Percentiles rank a stretch among this genome's conserved stretches.
Conservation (phyloP, 805 yeast species). For the Cephaloascus fragrans region DNA sequence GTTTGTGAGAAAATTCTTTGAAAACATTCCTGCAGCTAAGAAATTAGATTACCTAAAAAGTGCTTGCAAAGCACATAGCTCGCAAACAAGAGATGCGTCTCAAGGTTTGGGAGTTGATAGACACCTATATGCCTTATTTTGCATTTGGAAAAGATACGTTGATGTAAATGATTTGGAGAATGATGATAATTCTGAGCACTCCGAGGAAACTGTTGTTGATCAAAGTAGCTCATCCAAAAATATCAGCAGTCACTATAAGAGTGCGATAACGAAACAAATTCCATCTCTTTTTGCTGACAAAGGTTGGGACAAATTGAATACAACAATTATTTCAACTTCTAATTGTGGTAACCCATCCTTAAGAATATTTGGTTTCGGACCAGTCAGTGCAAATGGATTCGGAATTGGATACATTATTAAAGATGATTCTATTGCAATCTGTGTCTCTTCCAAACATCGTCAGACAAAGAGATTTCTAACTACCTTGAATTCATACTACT, state of each 20-base stretch:
- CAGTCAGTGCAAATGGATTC: slow-evolving; percentile 47
- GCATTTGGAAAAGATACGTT: too few species aligned
- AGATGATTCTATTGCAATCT: slow-evolving; percentile 40
- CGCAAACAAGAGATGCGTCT: slow-evolving; percentile 40
- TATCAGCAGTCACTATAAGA: too few species aligned
- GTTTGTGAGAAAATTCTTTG: slow-evolving; percentile 54
- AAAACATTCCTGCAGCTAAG: slow-evolving; percentile 33
- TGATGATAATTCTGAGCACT: slow-evolving; percentile 39
- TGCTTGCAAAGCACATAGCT: slow-evolving; percentile 43
- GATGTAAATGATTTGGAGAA: too few species aligned
- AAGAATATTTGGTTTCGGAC: slow-evolving; percentile 50
- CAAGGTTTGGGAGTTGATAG: slow-evolving; percentile 64
- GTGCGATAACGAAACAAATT: too few species aligned
- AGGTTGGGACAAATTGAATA: slow-evolving; percentile 13
- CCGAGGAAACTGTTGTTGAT: slow-evolving; percentile 35
- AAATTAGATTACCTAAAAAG: slow-evolving; percentile 42
- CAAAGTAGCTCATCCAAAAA: slow-evolving; percentile 24
- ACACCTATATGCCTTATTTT: too few species aligned
- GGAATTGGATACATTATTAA: slow-evolving; percentile 48
- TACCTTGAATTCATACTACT: slow-evolving; percentile 39
- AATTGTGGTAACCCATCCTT: slow-evolving; percentile 56
- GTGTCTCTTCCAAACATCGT: slow-evolving; percentile 51
- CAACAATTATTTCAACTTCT: slow-evolving; percentile 28
- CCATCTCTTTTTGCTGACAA: not conserved
- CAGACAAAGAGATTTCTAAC: slow-evolving; percentile 47